A percentile compares a stretch with the other conserved stretches of the same genome.
Evolutionary conservation across 1,284 basidiomycete species (phyloP).

Genomic region (Leccinum pseudoinsigne): DNA sequence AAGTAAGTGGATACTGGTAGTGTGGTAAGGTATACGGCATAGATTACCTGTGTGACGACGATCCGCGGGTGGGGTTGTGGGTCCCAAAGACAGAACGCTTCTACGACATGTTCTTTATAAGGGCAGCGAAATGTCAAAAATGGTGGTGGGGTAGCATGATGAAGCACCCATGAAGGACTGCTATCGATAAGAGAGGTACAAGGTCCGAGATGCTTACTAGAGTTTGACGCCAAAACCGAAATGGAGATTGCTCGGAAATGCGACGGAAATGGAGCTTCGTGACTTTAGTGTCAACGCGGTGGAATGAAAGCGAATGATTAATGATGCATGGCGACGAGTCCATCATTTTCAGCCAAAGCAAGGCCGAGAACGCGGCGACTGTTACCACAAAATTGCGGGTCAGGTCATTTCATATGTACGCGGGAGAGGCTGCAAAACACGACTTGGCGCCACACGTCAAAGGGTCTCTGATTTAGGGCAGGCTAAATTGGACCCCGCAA

Average conservation of each 20-base stretch:
- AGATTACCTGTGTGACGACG: constrained; percentile 32
- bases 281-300: constrained; percentile 14
- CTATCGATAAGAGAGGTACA: constrained; percentile 36
- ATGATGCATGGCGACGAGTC: constrained; percentile 5
- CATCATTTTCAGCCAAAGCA: constrained; percentile 11
- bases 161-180: constrained; percentile 16
- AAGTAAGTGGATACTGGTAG: constrained; percentile 12
- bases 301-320: constrained; percentile 15
- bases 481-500: constrained; percentile 22
- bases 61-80: constrained; percentile 36
- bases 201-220: constrained; percentile 22
- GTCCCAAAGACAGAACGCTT: constrained; percentile 25
- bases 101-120: constrained; percentile 33
- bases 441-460: constrained; percentile 26
- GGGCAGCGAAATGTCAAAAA: constrained; percentile 19
- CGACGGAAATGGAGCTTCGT: constrained; percentile 28
- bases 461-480: constrained; percentile 36
- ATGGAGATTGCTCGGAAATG: constrained; percentile 27
- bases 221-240: constrained; percentile 19
- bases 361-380: constrained; percentile 15
- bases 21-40: constrained; percentile 22
- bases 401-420: constrained; percentile 21
- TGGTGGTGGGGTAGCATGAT: constrained; percentile 17
- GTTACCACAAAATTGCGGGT: neutral
- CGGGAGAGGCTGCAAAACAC: neutral